Conservation (phyloP, 306 rosid species). For the Hippophae gyantsensis region DNA sequence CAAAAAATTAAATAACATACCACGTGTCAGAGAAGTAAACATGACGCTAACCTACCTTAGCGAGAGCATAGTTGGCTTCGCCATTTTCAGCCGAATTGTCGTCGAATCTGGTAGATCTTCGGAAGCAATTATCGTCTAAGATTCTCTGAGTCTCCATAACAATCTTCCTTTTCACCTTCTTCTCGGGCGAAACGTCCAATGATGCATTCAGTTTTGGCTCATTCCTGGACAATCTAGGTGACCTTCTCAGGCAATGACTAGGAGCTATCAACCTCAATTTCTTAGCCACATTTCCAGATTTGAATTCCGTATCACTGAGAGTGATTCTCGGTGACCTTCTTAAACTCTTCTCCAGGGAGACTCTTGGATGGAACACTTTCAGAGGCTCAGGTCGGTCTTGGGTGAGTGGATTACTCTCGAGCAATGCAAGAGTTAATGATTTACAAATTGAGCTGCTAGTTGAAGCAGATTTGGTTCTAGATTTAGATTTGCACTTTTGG, state of each 20-base stretch:
- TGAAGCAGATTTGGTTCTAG: background rate
- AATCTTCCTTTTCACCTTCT: background rate
- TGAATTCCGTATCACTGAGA: constrained; percentile 1
- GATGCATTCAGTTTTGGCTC: background rate
- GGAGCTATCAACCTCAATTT: background rate
- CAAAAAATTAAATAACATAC: background rate
- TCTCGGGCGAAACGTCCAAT: background rate
- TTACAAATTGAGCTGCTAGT: no score
- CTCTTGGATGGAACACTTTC: background rate
- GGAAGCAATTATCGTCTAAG: no score
- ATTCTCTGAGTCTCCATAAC: background rate
- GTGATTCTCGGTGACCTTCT: constrained; percentile 3
- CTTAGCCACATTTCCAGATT: constrained; percentile 1
- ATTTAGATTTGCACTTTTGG: background rate
- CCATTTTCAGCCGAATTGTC: constrained; percentile 2
- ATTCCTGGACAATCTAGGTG: background rate
- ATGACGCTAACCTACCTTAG: constrained; percentile 24
- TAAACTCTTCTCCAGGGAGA: background rate
- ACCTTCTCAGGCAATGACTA: background rate
- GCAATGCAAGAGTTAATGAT: background rate
- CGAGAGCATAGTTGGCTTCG: background rate
- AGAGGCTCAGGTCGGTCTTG: constrained; percentile 2
- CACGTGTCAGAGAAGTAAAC: background rate
- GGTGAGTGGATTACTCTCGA: background rate
- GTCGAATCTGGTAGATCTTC: no score